Evolutionary conservation across 495 filamentous ascomycete genomes (phyloP).

Genomic region (Tuber umbilicatum): DNA sequence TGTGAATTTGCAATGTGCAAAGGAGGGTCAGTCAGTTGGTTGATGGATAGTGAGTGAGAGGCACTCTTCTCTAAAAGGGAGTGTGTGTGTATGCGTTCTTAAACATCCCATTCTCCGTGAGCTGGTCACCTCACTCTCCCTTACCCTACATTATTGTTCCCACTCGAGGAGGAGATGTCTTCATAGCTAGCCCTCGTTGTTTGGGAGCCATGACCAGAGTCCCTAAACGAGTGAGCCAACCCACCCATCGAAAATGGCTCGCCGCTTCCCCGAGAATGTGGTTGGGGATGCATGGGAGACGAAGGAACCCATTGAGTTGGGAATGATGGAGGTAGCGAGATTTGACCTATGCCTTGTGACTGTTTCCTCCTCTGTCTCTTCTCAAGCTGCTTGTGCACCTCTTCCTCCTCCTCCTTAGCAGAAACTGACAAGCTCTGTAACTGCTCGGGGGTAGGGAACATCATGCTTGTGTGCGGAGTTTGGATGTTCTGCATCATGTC

Average conservation of each 20-base stretch:
- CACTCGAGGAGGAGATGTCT: not conserved
- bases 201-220: conserved; percentile 2
- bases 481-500: conserved; percentile 16
- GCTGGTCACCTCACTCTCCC: not conserved
- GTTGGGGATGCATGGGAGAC: not conserved
- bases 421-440: conserved; percentile 4
- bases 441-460: conserved; percentile 18
- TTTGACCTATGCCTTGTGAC: conserved; percentile 25
- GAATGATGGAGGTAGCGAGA: conserved; percentile 23
- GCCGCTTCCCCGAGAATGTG: not conserved
- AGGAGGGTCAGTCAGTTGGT: not conserved
- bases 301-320: conserved; percentile 16
- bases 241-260: not conserved
- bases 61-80: not conserved
- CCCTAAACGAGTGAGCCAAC: conserved; percentile 3
- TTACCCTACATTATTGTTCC: not conserved
- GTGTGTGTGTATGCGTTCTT: not conserved
- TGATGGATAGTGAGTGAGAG: not conserved
- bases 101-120: not conserved
- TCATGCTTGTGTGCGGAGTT: conserved; percentile 11
- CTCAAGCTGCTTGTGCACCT: conserved; percentile 20
- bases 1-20: not conserved
- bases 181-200: not conserved
- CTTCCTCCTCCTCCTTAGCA: not conserved
- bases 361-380: conserved; percentile 27